phyloP scores from a whole-genome alignment of 2,329 filamentous ascomycete genomes.

The Westerdykella sp. region DNA sequence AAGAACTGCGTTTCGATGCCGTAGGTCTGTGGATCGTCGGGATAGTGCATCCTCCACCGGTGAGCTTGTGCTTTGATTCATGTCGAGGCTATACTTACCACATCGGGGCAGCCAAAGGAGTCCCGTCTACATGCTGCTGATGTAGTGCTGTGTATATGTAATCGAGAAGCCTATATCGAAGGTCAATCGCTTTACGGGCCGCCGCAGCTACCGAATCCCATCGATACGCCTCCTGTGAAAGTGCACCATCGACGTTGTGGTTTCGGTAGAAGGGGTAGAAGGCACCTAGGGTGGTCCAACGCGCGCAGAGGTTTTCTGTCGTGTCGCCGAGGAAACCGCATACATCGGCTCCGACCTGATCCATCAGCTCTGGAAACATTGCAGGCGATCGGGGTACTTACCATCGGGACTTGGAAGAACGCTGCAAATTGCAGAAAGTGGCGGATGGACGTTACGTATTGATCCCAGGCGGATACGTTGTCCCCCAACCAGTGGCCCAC shows the following conservation, averaged over 20 bases:
- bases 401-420: slow-evolving; percentile 44
- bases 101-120: slow-evolving; percentile 60
- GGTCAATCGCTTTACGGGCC: slow-evolving; percentile 61
- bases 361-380: not conserved
- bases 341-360: slow-evolving; percentile 55
- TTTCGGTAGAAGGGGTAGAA: slow-evolving; percentile 71
- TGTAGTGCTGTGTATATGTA: slow-evolving; percentile 70
- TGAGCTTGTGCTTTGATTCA: slow-evolving; percentile 31
- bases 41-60: slow-evolving; percentile 53
- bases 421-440: slow-evolving; percentile 42
- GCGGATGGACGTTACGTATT: slow-evolving; percentile 38
- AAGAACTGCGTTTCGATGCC: slow-evolving; percentile 52
- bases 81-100: slow-evolving; percentile 52
- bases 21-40: slow-evolving; percentile 47
- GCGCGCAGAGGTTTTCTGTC: slow-evolving; percentile 62
- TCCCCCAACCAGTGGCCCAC: slow-evolving; percentile 57
- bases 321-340: slow-evolving; percentile 67
- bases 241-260: slow-evolving; percentile 62
- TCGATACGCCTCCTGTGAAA: slow-evolving; percentile 46
- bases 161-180: slow-evolving; percentile 70
- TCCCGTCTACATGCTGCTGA: slow-evolving; percentile 54
- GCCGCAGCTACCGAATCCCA: slow-evolving; percentile 60
- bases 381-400: slow-evolving; percentile 4
- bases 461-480: slow-evolving; percentile 40
- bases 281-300: slow-evolving; percentile 66